These are phyloP conservation scores for Jatropha podagrica DNA, from an alignment of 441 rosid genomes.

Conservation along the genomic window DNA sequence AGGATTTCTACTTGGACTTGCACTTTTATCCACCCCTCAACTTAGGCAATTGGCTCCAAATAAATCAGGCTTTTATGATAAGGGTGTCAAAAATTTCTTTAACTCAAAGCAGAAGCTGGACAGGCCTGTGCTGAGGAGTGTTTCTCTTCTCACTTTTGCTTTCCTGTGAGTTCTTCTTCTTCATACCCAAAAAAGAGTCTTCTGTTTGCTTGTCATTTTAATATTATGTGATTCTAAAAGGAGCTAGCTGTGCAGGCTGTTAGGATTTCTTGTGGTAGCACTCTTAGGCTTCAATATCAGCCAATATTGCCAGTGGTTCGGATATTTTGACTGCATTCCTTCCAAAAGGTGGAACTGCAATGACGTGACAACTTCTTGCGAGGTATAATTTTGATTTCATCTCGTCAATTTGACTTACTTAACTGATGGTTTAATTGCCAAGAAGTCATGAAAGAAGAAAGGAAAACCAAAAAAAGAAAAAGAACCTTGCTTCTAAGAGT, in stretches of 20 bases:
- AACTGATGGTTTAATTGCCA: background rate
- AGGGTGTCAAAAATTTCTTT: slow-evolving; percentile 40
- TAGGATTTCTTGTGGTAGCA: slow-evolving; percentile 50
- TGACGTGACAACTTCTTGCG: slow-evolving; percentile 53
- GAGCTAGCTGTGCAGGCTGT: slow-evolving; percentile 38
- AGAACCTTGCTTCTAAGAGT: background rate
- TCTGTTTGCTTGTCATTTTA: slow-evolving; percentile 15
- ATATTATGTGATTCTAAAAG: slow-evolving; percentile 11
- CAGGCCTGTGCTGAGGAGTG: slow-evolving; percentile 60
- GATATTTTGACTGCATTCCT: slow-evolving; percentile 63
- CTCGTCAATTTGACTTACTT: background rate
- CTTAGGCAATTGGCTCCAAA: slow-evolving; percentile 41
- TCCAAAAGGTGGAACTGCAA: slow-evolving; percentile 72
- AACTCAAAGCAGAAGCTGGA: slow-evolving; percentile 61
- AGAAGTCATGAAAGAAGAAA: background rate
- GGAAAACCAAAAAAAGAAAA: background rate
- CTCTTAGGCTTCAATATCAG: slow-evolving; percentile 47
- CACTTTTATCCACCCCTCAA: slow-evolving; percentile 60
- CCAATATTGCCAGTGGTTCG: slow-evolving; percentile 69
- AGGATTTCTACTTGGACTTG: slow-evolving; percentile 74
- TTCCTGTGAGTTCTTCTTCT: slow-evolving; percentile 50
- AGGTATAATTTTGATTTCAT: slow-evolving; percentile 40
- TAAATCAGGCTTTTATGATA: slow-evolving; percentile 48
- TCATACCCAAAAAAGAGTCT: background rate
- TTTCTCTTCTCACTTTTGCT: slow-evolving; percentile 52